Base-by-base conservation (phyloP, 805 yeast genomes). In the Candida xyloterini region DNA sequence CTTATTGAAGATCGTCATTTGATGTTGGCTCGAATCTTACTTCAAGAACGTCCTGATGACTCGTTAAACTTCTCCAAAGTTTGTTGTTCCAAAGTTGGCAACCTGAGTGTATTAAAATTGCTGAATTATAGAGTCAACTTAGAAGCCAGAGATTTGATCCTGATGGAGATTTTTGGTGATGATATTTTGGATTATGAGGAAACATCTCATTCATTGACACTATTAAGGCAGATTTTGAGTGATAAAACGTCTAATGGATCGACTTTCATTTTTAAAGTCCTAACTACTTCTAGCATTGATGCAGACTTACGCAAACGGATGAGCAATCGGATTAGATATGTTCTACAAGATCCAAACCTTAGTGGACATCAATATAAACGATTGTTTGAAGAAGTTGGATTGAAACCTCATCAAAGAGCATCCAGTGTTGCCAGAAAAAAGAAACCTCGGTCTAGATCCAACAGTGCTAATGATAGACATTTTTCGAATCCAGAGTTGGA, bases 381-480 rank as follows among this genome's bases (percentile, higher is more conserved):
- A 48, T 68, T 93, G 42, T 76, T 90, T 74, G 98, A 91, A 51
- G 98, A 91, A 61, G 91, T 89, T 46, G 97, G 97, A 3, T 66
- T 90, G 36, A 64, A 60, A 33, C 44, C 45, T 3, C 53, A 53
- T 27, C 56, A 49, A 34, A 48, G 57, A 33, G 36, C 56, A 11
- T 47, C 56, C 8, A 46, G 46, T 11, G 38, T 47, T 7, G 42
- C 57, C 10, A 48, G 54, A 30, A 56, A 51, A 47, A 54, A 48
- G 41, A 55, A 49, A 33, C 46, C 56, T 10, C 51, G 59, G 47
- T 56, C 59, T 13, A 44, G 56, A 33, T 51, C 57, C 11, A 56
- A 53, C 29, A 50, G 57, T n/a, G 47, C 51, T 20, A 56, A 51
- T 40, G 47, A 43, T 27, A 33, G 16, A 29, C 33, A 27, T 18